Percentiles rank a stretch among this genome's conserved stretches.
phyloP scores from a whole-genome alignment of 2,329 filamentous ascomycete genomes.

The Fusarium tjaetaba region DNA sequence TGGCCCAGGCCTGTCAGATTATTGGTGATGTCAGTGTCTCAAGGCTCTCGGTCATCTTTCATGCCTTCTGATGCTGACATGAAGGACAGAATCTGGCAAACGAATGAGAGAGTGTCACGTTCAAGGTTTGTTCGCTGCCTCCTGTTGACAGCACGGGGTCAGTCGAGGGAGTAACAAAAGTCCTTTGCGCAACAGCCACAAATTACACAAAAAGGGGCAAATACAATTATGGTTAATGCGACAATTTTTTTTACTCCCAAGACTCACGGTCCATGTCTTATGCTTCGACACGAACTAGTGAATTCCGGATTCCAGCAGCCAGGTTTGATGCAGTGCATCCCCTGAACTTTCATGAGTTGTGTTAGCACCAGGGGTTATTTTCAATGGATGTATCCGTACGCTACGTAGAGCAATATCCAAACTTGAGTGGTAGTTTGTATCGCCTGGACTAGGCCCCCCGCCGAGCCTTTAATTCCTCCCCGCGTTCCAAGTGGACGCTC shows the following conservation, averaged over 20 bases:
- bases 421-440: slow-evolving; percentile 12
- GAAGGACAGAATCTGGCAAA: background rate
- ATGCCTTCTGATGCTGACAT: slow-evolving; percentile 22
- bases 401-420: background rate
- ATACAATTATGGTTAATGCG: slow-evolving; percentile 5
- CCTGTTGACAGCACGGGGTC: background rate
- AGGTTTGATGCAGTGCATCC: background rate
- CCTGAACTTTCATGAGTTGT: slow-evolving; percentile 9
- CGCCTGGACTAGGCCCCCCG: slow-evolving; percentile 14
- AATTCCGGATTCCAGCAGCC: slow-evolving; percentile 15
- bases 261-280: slow-evolving; percentile 15
- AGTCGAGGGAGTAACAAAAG: slow-evolving; percentile 10
- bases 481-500: slow-evolving; percentile 35
- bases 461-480: slow-evolving; percentile 35
- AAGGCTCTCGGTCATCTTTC: slow-evolving; percentile 18
- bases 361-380: slow-evolving; percentile 31
- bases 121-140: background rate
- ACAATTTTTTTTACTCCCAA: slow-evolving; percentile 16
- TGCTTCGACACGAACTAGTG: background rate
- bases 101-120: background rate
- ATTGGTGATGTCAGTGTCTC: slow-evolving; percentile 43
- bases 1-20: slow-evolving; percentile 36
- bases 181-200: slow-evolving; percentile 10
- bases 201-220: slow-evolving; percentile 21
- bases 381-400: slow-evolving; percentile 16